phyloP scores from a whole-genome alignment of 192 early-diverging fungal species.

The Oehlia diaphana region DNA sequence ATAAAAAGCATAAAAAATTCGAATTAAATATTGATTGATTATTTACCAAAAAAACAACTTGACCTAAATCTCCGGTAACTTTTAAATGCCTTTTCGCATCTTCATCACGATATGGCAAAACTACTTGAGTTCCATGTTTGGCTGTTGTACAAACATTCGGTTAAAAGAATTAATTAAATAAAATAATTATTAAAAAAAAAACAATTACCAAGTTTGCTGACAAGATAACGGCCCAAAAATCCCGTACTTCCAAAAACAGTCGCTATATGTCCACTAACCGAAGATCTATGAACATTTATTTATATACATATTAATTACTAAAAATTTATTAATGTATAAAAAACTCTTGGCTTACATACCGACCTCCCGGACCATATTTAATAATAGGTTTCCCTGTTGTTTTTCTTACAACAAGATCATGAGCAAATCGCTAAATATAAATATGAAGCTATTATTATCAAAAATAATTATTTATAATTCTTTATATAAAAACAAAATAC shows the following conservation, averaged over 20 bases:
- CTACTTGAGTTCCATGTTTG: conserved; percentile 85
- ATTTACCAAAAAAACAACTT: conserved; percentile 79
- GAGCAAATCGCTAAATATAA: conserved; percentile 44
- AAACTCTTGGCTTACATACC: conserved; percentile 41
- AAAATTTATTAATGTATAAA: not conserved
- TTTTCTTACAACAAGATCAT: conserved; percentile 56
- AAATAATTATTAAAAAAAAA: not conserved
- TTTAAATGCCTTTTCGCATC: conserved; percentile 87
- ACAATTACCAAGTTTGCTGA: conserved; percentile 80
- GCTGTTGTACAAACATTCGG: conserved; percentile 43
- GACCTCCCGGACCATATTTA: conserved; percentile 65
- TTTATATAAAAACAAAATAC: not conserved
- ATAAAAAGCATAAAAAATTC: not conserved
- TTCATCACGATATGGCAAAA: conserved; percentile 86
- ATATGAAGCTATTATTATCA: not conserved
- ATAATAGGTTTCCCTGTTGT: conserved; percentile 60
- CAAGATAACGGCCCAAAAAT: conserved; percentile 92
- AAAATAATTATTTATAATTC: not conserved
- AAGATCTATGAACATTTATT: conserved; percentile 52
- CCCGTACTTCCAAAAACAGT: conserved; percentile 97
- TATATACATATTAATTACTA: not conserved
- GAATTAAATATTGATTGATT: not conserved
- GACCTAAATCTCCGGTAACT: conserved; percentile 92
- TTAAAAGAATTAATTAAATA: not conserved
- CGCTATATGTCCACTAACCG: conserved; percentile 81